Percentiles rank a stretch among this genome's conserved stretches.
Conservation (phyloP, 2,329 filamentous ascomycete genomes). For the Rhinocladiella similis region DNA sequence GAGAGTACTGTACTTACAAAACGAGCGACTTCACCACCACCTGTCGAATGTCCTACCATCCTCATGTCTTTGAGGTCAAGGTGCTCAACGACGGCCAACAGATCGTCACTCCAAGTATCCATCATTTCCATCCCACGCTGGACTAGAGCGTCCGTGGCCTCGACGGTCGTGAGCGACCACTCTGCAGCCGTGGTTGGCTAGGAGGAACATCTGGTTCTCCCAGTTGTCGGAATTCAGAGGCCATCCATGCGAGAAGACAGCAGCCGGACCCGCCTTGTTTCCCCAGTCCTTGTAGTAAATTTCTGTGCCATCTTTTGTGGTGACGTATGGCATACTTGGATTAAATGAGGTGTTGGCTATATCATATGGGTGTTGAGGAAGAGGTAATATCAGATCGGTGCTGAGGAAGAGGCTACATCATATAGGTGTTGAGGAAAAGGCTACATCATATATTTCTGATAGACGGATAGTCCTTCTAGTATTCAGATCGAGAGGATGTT, state of each 20-base stretch:
- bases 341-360: too few species aligned
- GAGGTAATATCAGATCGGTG: too few species aligned
- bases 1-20: constrained; percentile 32
- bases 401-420: too few species aligned
- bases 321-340: too few species aligned
- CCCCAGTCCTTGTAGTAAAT: constrained; percentile 49
- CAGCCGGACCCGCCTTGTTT: constrained; percentile 34
- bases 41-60: constrained; percentile 44
- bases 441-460: too few species aligned
- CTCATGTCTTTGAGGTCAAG: constrained; percentile 37
- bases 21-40: constrained; percentile 44
- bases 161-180: constrained; percentile 37
- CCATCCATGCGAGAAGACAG: constrained; percentile 44
- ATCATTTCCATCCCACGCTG: constrained; percentile 44
- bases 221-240: constrained; percentile 43
- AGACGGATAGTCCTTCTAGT: too few species aligned
- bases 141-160: constrained; percentile 42
- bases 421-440: too few species aligned
- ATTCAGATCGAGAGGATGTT: too few species aligned
- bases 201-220: constrained; percentile 43
- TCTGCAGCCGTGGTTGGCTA: constrained; percentile 40
- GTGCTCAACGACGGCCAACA: constrained; percentile 37
- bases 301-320: constrained; percentile 34
- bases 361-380: too few species aligned
- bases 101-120: constrained; percentile 43